Evolutionary conservation across 2,329 filamentous ascomycete genomes (phyloP).

Genomic region (Cladosporium colombiae): DNA sequence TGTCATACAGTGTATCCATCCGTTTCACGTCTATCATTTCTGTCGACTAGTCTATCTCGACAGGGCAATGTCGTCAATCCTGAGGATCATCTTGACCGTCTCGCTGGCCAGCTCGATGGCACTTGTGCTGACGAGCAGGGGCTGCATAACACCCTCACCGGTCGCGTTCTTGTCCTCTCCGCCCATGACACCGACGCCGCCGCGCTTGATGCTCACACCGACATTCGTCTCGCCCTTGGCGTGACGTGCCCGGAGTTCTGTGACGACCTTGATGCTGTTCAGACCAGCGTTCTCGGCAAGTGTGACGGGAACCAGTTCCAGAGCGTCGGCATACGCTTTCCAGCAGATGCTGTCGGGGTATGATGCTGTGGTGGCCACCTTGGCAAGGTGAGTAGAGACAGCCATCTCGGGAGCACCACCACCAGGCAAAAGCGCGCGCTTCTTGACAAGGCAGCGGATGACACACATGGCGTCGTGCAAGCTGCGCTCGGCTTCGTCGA

Average conservation of each 20-base stretch:
- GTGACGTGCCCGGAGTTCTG: slow-evolving; percentile 89
- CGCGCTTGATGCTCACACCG: slow-evolving; percentile 96
- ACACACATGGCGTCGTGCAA: slow-evolving; percentile 97
- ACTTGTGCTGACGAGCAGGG: slow-evolving; percentile 92
- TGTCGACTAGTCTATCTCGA: slow-evolving; percentile 32
- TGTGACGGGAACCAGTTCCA: slow-evolving; percentile 96
- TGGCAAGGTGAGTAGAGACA: slow-evolving; percentile 82
- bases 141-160: slow-evolving; percentile 77
- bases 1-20: slow-evolving; percentile 19
- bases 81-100: slow-evolving; percentile 92
- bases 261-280: slow-evolving; percentile 98
- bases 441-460: slow-evolving; percentile 96
- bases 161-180: slow-evolving; percentile 42
- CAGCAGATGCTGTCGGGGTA: slow-evolving; percentile 98
- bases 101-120: slow-evolving; percentile 95
- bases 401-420: slow-evolving; percentile 96
- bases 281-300: slow-evolving; percentile 95
- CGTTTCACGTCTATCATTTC: slow-evolving; percentile 20
- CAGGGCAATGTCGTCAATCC: slow-evolving; percentile 67
- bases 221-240: slow-evolving; percentile 94
- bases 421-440: slow-evolving; percentile 97
- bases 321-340: slow-evolving; percentile 97
- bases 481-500: slow-evolving; percentile 95
- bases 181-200: slow-evolving; percentile 95
- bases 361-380: slow-evolving; percentile 76